Evolutionary conservation across 495 filamentous ascomycete species (phyloP).

Genomic region (Clohesyomyces aquaticus): DNA sequence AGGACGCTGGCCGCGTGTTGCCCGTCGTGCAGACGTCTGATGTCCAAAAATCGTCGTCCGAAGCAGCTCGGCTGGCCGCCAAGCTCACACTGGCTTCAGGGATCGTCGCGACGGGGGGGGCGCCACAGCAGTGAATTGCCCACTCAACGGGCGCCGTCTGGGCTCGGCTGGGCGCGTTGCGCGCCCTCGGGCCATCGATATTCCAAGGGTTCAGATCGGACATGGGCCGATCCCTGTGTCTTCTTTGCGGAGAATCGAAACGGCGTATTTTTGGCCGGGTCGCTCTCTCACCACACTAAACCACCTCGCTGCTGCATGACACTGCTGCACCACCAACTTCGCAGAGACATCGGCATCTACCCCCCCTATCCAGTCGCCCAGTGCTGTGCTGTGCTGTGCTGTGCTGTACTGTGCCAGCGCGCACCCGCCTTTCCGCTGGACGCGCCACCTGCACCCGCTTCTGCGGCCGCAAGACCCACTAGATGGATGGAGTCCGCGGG

Average conservation of each 20-base stretch:
- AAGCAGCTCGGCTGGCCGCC: neutral
- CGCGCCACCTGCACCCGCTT: constrained; percentile 18
- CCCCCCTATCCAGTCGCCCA: neutral
- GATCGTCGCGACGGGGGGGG: neutral
- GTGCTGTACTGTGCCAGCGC: neutral
- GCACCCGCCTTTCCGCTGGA: neutral
- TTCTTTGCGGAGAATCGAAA: constrained; percentile 12
- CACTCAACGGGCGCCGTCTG: neutral
- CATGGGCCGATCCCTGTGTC: constrained; percentile 4
- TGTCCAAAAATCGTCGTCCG: neutral
- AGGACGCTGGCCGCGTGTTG: neutral
- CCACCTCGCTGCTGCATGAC: constrained; percentile 5
- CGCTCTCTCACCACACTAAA: constrained; percentile 8
- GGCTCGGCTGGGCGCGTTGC: neutral
- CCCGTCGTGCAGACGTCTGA: neutral
- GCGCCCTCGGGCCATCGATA: neutral
- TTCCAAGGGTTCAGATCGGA: neutral
- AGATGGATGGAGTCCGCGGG: constrained; percentile 44
- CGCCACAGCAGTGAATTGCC: constrained; percentile 3
- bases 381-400: neutral
- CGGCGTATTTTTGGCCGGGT: constrained; percentile 10
- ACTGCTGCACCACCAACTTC: constrained; percentile 16
- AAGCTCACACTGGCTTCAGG: neutral
- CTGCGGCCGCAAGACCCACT: constrained; percentile 8
- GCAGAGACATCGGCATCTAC: neutral